Conservation (phyloP, 192 early-diverging fungal genomes). For the Funneliformis geosporum region DNA sequence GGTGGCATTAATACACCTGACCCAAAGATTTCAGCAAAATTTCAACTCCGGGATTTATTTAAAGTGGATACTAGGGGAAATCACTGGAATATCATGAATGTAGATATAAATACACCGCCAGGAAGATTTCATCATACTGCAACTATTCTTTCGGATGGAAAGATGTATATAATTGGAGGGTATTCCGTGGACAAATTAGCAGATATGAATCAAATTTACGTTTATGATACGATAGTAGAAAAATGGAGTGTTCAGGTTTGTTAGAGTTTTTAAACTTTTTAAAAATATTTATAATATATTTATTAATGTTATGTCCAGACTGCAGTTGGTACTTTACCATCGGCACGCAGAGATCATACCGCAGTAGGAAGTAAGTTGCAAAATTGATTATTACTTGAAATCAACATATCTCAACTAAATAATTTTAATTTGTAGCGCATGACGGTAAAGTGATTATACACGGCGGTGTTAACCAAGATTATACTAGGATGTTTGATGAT, state of each 20-base stretch:
- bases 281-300: background rate
- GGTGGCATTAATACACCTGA: conserved; percentile 26
- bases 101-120: conserved; percentile 14
- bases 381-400: background rate
- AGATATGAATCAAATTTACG: conserved; percentile 13
- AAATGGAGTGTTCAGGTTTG: background rate
- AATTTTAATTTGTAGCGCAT: background rate
- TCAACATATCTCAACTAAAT: background rate
- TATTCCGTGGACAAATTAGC: conserved; percentile 14
- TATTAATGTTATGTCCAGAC: background rate
- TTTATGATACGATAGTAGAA: conserved; percentile 16
- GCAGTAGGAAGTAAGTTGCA: conserved; percentile 28
- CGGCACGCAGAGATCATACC: background rate
- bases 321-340: background rate
- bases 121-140: conserved; percentile 34
- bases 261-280: background rate
- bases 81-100: conserved; percentile 12
- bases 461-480: conserved; percentile 6
- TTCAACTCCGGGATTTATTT: conserved; percentile 23
- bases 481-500: background rate
- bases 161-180: conserved; percentile 37
- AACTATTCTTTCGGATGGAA: conserved; percentile 32
- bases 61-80: conserved; percentile 25
- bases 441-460: conserved; percentile 17
- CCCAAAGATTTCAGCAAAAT: background rate